Conservation (phyloP, 768 basidiomycete genomes). For the Termitomyces eurrhizus region DNA sequence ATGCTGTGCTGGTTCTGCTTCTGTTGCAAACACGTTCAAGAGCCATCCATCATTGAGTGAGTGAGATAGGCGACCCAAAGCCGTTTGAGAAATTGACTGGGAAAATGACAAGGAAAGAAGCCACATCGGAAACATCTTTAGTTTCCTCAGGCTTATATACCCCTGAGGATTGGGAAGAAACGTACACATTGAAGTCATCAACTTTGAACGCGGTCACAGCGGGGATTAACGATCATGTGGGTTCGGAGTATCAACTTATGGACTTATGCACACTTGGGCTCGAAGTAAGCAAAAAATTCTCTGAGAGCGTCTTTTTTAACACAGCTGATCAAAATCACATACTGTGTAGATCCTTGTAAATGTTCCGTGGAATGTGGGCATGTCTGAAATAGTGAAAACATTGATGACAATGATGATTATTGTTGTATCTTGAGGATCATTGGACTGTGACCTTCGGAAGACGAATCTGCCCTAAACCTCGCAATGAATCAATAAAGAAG, state of each 20-base stretch:
- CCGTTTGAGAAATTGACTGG: neutral
- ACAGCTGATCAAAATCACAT: neutral
- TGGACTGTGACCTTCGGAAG: neutral
- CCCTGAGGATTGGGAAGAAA: neutral
- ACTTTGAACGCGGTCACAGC: neutral
- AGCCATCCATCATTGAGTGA: neutral
- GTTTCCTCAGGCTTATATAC: neutral
- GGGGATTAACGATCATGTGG: neutral
- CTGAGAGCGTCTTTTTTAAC: neutral
- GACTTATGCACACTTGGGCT: neutral
- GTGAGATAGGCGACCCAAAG: neutral
- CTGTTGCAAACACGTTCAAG: neutral
- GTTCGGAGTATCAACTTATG: neutral
- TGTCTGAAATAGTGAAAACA: neutral
- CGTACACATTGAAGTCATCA: neutral
- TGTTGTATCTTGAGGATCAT: neutral
- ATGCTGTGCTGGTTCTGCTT: neutral
- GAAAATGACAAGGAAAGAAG: too few species aligned
- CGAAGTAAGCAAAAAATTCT: neutral
- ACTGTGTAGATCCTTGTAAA: neutral
- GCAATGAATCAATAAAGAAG: neutral
- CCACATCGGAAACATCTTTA: neutral
- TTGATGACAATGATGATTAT: neutral
- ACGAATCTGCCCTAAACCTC: neutral
- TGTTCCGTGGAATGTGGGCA: constrained; percentile 1